A percentile compares a stretch with the other conserved stretches of the same genome.
Evolutionary conservation across 1,284 basidiomycete genomes (phyloP).

Genomic region (Malassezia vespertilionis): DNA sequence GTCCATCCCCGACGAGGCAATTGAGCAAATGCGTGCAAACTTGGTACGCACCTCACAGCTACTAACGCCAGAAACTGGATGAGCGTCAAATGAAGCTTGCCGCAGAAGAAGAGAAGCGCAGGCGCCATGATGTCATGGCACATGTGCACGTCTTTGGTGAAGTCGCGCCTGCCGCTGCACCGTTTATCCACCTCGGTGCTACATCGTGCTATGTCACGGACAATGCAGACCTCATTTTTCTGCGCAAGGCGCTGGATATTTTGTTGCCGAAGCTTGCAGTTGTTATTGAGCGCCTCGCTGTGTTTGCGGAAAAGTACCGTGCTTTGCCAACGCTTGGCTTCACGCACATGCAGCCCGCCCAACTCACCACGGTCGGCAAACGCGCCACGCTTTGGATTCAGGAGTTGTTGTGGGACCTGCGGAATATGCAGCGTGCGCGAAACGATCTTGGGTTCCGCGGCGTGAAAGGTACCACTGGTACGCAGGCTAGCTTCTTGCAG

Average conservation of each 20-base stretch:
- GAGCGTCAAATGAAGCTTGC: conserved; percentile 83
- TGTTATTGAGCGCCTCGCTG: conserved; percentile 74
- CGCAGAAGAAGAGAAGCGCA: conserved; percentile 86
- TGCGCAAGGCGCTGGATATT: conserved; percentile 73
- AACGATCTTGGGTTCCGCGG: conserved; percentile 95
- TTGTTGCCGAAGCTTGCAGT: conserved; percentile 76
- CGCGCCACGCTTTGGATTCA: conserved; percentile 87
- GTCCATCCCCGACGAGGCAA: conserved; percentile 75
- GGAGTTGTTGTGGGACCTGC: conserved; percentile 91
- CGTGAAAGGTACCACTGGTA: conserved; percentile 97
- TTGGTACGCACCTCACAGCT: conserved; percentile 53
- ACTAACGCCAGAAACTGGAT: conserved; percentile 59
- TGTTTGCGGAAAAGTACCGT: conserved; percentile 58
- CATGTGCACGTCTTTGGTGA: conserved; percentile 94
- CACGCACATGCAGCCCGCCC: conserved; percentile 98
- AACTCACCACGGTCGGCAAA: conserved; percentile 98
- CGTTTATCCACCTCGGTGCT: conserved; percentile 92
- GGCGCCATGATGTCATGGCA: conserved; percentile 98
- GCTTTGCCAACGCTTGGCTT: conserved; percentile 62
- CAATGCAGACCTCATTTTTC: conserved; percentile 79
- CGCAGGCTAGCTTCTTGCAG: conserved; percentile 87
- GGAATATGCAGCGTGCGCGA: conserved; percentile 79
- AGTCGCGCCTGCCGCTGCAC: conserved; percentile 86
- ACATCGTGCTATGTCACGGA: conserved; percentile 99
- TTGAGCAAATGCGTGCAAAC: conserved; percentile 84